Percentiles rank a stretch among this genome's conserved stretches.
Conservation (phyloP, 2,329 filamentous ascomycete genomes). For the Penicillium sp. region DNA sequence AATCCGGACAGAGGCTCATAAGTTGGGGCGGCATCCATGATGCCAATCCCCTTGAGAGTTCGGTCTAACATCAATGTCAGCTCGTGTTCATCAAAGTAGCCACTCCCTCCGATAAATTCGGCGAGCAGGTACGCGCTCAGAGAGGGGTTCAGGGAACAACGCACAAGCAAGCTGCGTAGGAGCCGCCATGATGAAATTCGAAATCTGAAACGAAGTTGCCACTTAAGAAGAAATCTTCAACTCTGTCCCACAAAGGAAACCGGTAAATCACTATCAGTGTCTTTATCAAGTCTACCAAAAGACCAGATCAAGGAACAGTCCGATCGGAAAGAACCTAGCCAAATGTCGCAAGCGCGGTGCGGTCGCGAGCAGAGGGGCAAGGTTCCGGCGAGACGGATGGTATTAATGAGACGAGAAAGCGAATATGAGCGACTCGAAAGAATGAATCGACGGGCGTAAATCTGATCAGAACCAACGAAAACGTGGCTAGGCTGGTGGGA, state of each 20-base stretch:
- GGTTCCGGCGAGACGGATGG: neutral
- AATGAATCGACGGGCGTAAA: neutral
- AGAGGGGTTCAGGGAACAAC: constrained; percentile 28
- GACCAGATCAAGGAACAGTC: neutral
- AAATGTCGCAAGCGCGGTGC: constrained; percentile 1
- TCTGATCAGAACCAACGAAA: neutral
- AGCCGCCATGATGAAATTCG: constrained; percentile 65
- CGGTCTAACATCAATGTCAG: constrained; percentile 58
- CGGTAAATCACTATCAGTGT: constrained; percentile 1
- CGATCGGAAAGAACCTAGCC: neutral
- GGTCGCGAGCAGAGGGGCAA: neutral
- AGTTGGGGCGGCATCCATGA: constrained; percentile 85
- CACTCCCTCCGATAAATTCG: neutral
- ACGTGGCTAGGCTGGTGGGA: constrained; percentile 4
- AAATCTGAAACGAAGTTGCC: constrained; percentile 12
- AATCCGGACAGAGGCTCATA: constrained; percentile 86
- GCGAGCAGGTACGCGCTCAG: neutral
- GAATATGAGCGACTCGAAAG: neutral
- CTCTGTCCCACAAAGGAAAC: constrained; percentile 3
- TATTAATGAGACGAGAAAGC: neutral
- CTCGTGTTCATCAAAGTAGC: constrained; percentile 14
- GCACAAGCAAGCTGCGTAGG: constrained; percentile 88
- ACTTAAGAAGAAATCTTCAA: constrained; percentile 12
- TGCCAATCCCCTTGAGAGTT: constrained; percentile 92
- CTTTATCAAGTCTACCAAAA: neutral